These are phyloP conservation scores for Catharanthus roseus DNA, from an alignment of 257 asterid genomes.

Conservation along the genomic window DNA sequence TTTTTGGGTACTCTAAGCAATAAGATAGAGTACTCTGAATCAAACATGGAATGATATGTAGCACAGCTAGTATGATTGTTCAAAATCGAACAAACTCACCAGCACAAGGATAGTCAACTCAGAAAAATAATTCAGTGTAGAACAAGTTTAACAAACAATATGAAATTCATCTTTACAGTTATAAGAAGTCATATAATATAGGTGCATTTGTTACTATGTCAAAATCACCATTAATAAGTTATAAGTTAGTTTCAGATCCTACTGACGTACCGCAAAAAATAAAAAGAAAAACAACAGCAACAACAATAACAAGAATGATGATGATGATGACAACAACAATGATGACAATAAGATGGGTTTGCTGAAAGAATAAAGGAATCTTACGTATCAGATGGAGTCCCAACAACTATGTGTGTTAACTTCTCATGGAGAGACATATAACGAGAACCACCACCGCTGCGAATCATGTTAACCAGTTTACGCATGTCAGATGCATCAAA, in stretches of 20 bases:
- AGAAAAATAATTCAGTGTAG: background rate
- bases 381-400: slow-evolving; percentile 80
- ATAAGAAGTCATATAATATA: background rate
- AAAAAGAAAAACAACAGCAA: too few species aligned
- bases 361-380: slow-evolving; percentile 18
- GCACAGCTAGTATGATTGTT: background rate
- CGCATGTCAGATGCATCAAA: slow-evolving; percentile 77
- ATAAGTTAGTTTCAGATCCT: background rate
- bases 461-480: slow-evolving; percentile 81
- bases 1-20: too few species aligned
- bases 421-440: slow-evolving; percentile 72
- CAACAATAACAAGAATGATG: too few species aligned
- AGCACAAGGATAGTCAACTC: background rate
- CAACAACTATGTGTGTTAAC: slow-evolving; percentile 84
- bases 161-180: background rate
- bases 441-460: slow-evolving; percentile 96
- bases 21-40: background rate
- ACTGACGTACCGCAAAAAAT: background rate
- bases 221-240: background rate
- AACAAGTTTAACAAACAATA: background rate
- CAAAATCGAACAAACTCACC: background rate
- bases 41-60: background rate
- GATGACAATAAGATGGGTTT: background rate
- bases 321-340: too few species aligned
- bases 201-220: background rate